These are phyloP conservation scores for Ophidiomyces ophidiicola DNA, from an alignment of 2,329 filamentous ascomycete genomes.

Conservation along the genomic window DNA sequence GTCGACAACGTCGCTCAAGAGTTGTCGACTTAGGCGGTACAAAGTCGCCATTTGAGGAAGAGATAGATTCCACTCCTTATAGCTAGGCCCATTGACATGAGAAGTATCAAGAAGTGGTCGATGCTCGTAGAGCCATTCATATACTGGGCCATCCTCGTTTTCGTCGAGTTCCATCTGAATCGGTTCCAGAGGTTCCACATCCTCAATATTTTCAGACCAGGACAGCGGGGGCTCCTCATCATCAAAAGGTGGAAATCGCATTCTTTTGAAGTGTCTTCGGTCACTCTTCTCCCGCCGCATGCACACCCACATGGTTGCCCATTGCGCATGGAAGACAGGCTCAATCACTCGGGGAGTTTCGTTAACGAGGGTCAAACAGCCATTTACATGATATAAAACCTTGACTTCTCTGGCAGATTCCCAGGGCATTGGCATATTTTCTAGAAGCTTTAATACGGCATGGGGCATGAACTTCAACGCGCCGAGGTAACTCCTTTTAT, in stretches of 20 bases:
- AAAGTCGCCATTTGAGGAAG: slow-evolving; percentile 93
- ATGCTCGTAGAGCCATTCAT: slow-evolving; percentile 97
- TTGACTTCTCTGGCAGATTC: slow-evolving; percentile 93
- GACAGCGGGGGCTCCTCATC: slow-evolving; percentile 95
- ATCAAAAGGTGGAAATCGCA: slow-evolving; percentile 97
- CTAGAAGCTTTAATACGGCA: slow-evolving; percentile 86
- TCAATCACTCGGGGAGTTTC: slow-evolving; percentile 94
- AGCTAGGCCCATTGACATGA: slow-evolving; percentile 92
- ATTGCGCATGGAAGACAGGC: slow-evolving; percentile 94
- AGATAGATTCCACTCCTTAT: slow-evolving; percentile 87
- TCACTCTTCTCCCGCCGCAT: slow-evolving; percentile 99
- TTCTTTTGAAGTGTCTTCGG: slow-evolving; percentile 88
- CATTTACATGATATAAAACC: slow-evolving; percentile 95
- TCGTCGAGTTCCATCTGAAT: slow-evolving; percentile 98
- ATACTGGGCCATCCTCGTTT: slow-evolving; percentile 77
- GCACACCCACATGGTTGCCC: slow-evolving; percentile 98
- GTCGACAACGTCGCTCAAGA: slow-evolving; percentile 85
- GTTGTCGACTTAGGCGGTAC: slow-evolving; percentile 78
- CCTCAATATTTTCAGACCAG: slow-evolving; percentile 98
- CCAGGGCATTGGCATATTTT: slow-evolving; percentile 99
- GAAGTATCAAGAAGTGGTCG: slow-evolving; percentile 77
- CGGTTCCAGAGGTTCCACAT: slow-evolving; percentile 91
- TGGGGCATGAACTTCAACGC: slow-evolving; percentile 99
- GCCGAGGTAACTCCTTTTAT: slow-evolving; percentile 95
- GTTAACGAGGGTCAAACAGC: slow-evolving; percentile 91